These are phyloP conservation scores for Leersia perrieri DNA, from an alignment of 176 grass and related monocot genomes.

Conservation along the genomic window DNA sequence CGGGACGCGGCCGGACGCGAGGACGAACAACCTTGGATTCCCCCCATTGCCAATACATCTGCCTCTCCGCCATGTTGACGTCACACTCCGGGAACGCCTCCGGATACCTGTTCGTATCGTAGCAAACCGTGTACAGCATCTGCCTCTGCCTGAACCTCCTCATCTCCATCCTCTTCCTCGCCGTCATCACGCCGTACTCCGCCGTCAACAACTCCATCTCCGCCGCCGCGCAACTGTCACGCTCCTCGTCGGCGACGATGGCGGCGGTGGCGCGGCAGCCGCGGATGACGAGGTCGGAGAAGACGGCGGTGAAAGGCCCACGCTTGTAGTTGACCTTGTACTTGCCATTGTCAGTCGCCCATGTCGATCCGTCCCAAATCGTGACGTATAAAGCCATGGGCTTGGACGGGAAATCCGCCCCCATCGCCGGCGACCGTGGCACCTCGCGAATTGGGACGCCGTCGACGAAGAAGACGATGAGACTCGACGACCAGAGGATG, in stretches of 20 bases:
- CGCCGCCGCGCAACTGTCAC: constrained; percentile 17
- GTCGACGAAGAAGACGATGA: constrained; percentile 74
- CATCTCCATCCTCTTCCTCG: constrained; percentile 49
- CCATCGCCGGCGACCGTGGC: constrained; percentile 42
- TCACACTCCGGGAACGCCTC: constrained; percentile 69
- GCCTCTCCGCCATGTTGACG: constrained; percentile 38
- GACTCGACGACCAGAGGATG: constrained; percentile 59
- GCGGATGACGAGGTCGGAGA: constrained; percentile 48
- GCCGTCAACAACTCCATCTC: constrained; percentile 53
- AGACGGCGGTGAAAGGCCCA: constrained; percentile 64
- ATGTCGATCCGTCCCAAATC: constrained; percentile 82
- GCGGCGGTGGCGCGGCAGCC: constrained; percentile 36
- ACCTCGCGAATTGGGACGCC: constrained; percentile 61
- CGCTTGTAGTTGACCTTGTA: constrained; percentile 71
- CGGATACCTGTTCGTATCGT: constrained; percentile 63
- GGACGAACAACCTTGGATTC: constrained; percentile 49
- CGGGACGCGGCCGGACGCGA: constrained; percentile 18
- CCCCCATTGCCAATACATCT: constrained; percentile 63
- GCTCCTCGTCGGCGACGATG: background rate
- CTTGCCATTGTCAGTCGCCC: constrained; percentile 67
- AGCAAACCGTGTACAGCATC: constrained; percentile 77
- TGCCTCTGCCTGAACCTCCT: constrained; percentile 49
- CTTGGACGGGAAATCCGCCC: constrained; percentile 61
- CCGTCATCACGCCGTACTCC: constrained; percentile 53
- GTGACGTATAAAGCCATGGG: constrained; percentile 80